phyloP scores from a whole-genome alignment of 768 basidiomycete species.

The Trametes coccinea region DNA sequence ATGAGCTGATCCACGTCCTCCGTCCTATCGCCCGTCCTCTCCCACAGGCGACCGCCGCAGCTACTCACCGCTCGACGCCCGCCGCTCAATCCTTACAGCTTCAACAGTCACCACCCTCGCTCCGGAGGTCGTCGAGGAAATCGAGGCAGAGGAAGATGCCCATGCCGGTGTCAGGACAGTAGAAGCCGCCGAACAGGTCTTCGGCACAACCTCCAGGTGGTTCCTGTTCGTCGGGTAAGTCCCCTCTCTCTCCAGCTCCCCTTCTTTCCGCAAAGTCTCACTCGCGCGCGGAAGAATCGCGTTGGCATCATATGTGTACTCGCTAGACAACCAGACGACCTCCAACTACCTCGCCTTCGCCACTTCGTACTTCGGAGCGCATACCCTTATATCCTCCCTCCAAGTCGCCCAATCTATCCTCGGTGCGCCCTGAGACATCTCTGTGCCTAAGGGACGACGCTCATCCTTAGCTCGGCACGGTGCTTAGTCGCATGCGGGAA shows the following conservation, averaged over 20 bases:
- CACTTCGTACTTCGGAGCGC: slow-evolving; percentile 28
- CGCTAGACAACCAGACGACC: slow-evolving; percentile 70
- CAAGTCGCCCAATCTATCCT: slow-evolving; percentile 34
- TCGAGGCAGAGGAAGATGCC: slow-evolving; percentile 26
- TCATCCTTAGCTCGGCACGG: no score
- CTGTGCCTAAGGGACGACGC: slow-evolving; percentile 31
- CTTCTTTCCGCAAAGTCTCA: background rate
- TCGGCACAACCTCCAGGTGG: slow-evolving; percentile 25
- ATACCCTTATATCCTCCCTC: slow-evolving; percentile 29
- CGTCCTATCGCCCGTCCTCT: background rate
- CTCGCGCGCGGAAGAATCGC: slow-evolving; percentile 38
- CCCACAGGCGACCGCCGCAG: slow-evolving; percentile 9
- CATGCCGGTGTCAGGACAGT: slow-evolving; percentile 27
- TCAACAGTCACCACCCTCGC: slow-evolving; percentile 6
- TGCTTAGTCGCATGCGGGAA: slow-evolving; percentile 33
- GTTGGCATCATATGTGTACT: slow-evolving; percentile 75
- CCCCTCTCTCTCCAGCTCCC: background rate
- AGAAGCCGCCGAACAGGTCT: slow-evolving; percentile 28
- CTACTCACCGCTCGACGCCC: slow-evolving; percentile 11
- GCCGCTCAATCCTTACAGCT: slow-evolving; percentile 7
- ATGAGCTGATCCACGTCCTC: background rate
- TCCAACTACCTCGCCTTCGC: slow-evolving; percentile 48
- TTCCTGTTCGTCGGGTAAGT: slow-evolving; percentile 28
- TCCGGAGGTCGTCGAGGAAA: slow-evolving; percentile 14
- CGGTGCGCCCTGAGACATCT: slow-evolving; percentile 46